Evolutionary conservation across 1,284 basidiomycete species (phyloP).

Genomic region (Moesziomyces aphidis): DNA sequence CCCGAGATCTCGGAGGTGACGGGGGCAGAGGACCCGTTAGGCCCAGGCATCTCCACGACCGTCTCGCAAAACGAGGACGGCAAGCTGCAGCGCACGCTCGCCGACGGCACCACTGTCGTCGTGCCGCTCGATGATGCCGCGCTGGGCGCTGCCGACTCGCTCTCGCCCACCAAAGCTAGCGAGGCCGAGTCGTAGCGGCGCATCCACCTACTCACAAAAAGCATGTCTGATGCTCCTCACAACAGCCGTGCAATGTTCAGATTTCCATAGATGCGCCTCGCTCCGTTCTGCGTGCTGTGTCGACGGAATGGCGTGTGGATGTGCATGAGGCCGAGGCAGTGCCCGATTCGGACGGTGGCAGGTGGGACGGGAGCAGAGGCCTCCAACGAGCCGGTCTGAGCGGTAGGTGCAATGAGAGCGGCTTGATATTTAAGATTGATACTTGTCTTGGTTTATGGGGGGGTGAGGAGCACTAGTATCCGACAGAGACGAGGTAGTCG

Average conservation of each 20-base stretch:
- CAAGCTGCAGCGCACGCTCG: constrained; percentile 54
- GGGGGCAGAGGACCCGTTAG: constrained; percentile 44
- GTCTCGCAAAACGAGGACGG: constrained; percentile 48
- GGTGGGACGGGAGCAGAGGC: too few relatives aligned
- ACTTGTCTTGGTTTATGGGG: neutral
- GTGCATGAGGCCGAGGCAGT: too few relatives aligned
- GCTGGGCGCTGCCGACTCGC: constrained; percentile 26
- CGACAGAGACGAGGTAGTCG: constrained; percentile 63
- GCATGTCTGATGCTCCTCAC: neutral
- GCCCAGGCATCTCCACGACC: constrained; percentile 49
- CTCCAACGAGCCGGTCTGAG: too few relatives aligned
- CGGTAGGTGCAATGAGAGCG: neutral
- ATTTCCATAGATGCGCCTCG: neutral
- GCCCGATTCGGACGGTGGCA: too few relatives aligned
- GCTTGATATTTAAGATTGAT: neutral
- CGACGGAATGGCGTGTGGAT: neutral
- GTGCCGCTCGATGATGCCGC: constrained; percentile 66
- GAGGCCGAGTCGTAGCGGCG: neutral
- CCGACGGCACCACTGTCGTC: constrained; percentile 57
- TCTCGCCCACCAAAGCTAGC: neutral
- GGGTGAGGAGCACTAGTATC: constrained; percentile 44
- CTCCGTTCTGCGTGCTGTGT: neutral
- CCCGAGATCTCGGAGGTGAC: constrained; percentile 42
- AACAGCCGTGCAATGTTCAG: neutral
- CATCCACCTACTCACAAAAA: neutral